Evolutionary conservation across 345 rosid genomes (phyloP).

Genomic region (Syzygium aqueum): DNA sequence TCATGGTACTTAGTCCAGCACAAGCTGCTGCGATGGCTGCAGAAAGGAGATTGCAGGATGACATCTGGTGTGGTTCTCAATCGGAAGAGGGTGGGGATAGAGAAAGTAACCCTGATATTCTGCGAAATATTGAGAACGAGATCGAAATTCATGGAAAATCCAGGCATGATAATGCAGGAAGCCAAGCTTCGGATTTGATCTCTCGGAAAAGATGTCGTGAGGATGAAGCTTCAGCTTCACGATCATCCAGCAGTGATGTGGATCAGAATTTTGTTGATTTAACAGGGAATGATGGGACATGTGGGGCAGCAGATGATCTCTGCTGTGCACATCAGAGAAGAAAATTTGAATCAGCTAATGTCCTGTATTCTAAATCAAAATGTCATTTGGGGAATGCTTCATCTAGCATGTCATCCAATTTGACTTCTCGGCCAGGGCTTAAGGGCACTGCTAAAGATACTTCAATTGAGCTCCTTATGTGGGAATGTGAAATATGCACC

Average conservation of each 20-base stretch:
- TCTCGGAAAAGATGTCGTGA: slow-evolving; percentile 40
- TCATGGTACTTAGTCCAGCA: slow-evolving; percentile 78
- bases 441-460: slow-evolving; percentile 8
- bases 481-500: slow-evolving; percentile 75
- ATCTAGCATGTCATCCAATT: slow-evolving; percentile 21
- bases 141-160: slow-evolving; percentile 14
- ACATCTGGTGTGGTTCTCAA: slow-evolving; percentile 79
- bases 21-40: slow-evolving; percentile 99
- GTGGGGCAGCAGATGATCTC: background rate
- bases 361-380: background rate
- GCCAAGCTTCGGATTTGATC: background rate
- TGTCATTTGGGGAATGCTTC: slow-evolving; percentile 9
- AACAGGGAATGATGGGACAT: slow-evolving; percentile 8
- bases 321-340: background rate
- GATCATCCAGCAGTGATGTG: slow-evolving; percentile 7
- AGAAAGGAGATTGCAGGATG: slow-evolving; percentile 83
- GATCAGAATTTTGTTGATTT: slow-evolving; percentile 4
- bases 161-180: slow-evolving; percentile 6
- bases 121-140: slow-evolving; percentile 8
- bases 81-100: slow-evolving; percentile 32
- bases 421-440: slow-evolving; percentile 10
- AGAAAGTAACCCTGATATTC: slow-evolving; percentile 26
- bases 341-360: background rate
- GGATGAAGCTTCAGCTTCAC: slow-evolving; percentile 4
- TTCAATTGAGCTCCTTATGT: slow-evolving; percentile 29